A percentile compares a stretch with the other conserved stretches of the same genome.
These are phyloP conservation scores for Calcarisporium arbuscula DNA, from an alignment of 2,329 filamentous ascomycete species.

Conservation along the genomic window DNA sequence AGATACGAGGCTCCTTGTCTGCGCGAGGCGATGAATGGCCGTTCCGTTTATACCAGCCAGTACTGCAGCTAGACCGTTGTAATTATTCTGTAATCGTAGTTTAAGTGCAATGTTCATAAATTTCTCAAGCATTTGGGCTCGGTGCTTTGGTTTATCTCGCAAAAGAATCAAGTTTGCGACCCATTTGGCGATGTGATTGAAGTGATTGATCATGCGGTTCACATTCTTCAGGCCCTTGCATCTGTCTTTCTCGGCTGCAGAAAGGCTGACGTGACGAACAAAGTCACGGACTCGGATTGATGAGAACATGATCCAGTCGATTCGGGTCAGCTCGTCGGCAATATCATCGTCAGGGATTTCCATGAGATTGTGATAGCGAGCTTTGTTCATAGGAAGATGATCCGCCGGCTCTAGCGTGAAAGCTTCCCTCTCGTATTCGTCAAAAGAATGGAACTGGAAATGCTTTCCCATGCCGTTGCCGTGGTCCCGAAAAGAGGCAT, in stretches of 20 bases:
- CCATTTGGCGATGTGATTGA: constrained; percentile 79
- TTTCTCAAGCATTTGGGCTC: constrained; percentile 85
- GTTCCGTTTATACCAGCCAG: constrained; percentile 88
- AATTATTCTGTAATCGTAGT: constrained; percentile 89
- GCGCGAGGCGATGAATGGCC: constrained; percentile 73
- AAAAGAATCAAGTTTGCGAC: constrained; percentile 80
- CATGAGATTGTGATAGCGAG: constrained; percentile 88
- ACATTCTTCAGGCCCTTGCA: constrained; percentile 78
- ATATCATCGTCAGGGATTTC: constrained; percentile 77
- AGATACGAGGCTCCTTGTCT: constrained; percentile 72
- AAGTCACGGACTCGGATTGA: constrained; percentile 90
- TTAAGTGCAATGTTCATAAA: constrained; percentile 88
- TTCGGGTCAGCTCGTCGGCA: constrained; percentile 84
- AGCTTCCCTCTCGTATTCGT: constrained; percentile 77
- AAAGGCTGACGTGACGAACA: constrained; percentile 81
- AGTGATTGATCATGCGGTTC: constrained; percentile 89
- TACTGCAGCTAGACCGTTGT: constrained; percentile 91
- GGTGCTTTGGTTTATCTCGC: constrained; percentile 91
- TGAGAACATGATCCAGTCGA: constrained; percentile 98
- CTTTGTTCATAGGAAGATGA: constrained; percentile 68
- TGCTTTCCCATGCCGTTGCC: constrained; percentile 33
- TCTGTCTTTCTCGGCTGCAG: constrained; percentile 62
- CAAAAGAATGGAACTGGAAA: constrained; percentile 59
- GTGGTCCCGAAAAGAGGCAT: constrained; percentile 30
- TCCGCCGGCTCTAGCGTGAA: constrained; percentile 63